Evolutionary conservation across 1,139 yeast genomes (phyloP).

Genomic region (Kodamaea arcana): DNA sequence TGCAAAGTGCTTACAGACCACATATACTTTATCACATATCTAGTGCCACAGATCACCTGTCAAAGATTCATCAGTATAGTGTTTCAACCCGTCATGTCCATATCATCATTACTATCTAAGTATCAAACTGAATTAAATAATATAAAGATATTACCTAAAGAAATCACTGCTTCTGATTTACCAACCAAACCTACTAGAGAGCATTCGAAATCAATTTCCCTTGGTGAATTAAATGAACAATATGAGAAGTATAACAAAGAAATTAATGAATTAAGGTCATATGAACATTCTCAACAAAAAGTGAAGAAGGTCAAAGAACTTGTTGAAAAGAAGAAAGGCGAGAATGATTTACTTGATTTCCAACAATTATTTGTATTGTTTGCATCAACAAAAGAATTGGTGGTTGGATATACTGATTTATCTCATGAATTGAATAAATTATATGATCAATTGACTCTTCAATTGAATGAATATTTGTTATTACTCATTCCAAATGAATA

Average conservation of each 20-base stretch:
- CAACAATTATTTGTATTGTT: conserved; percentile 12
- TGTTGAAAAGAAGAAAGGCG: conserved; percentile 9
- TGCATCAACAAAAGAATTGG: conserved; percentile 1
- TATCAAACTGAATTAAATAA: conserved; percentile 5
- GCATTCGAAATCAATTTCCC: conserved; percentile 2
- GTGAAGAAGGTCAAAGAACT: conserved; percentile 9
- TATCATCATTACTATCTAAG: conserved; percentile 5
- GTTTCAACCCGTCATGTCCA: too few relatives aligned
- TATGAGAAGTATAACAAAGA: conserved; percentile 7
- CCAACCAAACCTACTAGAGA: conserved; percentile 3
- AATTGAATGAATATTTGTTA: conserved; percentile 19
- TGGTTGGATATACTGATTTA: conserved; percentile 1
- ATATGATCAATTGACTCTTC: conserved; percentile 10
- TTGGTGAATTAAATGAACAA: conserved; percentile 9
- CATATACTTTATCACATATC: too few relatives aligned
- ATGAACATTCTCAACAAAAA: conserved; percentile 3
- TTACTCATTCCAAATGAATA: conserved; percentile 21
- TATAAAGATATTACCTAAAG: conserved; percentile 4
- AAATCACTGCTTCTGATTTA: conserved; percentile 12
- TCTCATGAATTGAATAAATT: conserved; percentile 7
- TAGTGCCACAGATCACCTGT: too few relatives aligned
- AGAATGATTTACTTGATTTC: conserved; percentile 13
- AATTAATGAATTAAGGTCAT: conserved; percentile 6
- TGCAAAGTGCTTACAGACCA: too few relatives aligned
- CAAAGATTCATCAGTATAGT: too few relatives aligned